Percentiles rank a stretch among this genome's conserved stretches.
These are phyloP conservation scores for Salinomyces thailandicus DNA, from an alignment of 2,329 filamentous ascomycete species.

Conservation along the genomic window DNA sequence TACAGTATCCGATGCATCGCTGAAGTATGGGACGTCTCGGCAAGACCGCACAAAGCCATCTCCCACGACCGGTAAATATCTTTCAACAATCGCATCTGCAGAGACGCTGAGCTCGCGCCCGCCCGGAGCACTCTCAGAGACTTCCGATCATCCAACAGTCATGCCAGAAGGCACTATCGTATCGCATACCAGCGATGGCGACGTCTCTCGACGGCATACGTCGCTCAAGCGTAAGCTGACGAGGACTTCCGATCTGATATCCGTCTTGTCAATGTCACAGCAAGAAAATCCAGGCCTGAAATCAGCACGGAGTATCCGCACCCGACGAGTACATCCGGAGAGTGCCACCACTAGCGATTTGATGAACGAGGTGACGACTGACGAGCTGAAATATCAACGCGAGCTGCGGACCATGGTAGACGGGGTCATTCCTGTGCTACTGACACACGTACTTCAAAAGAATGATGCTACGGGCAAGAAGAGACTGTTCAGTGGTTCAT, in stretches of 20 bases:
- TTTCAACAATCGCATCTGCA: conserved; percentile 50
- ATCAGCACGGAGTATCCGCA: conserved; percentile 68
- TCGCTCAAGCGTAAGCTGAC: conserved; percentile 65
- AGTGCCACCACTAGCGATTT: conserved; percentile 64
- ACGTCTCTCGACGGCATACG: conserved; percentile 18
- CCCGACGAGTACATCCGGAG: conserved; percentile 55
- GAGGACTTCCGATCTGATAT: conserved; percentile 88
- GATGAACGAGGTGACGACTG: conserved; percentile 66
- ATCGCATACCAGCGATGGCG: conserved; percentile 20
- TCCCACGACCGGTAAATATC: conserved; percentile 43
- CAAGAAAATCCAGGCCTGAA: conserved; percentile 58
- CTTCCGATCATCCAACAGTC: conserved; percentile 21
- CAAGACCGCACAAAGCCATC: conserved; percentile 4
- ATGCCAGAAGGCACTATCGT: conserved; percentile 16
- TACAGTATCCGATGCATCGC: conserved; percentile 1
- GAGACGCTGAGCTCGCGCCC: conserved; percentile 39
- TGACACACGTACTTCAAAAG: conserved; percentile 72
- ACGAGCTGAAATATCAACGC: conserved; percentile 78
- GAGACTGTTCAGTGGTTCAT: conserved; percentile 20
- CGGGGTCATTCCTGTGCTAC: conserved; percentile 83
- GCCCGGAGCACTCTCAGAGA: conserved; percentile 21
- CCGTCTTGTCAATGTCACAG: conserved; percentile 66
- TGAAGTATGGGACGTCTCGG: conserved; percentile 2
- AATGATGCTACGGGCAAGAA: conserved; percentile 41
- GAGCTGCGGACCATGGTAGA: conserved; percentile 90